Base-by-base conservation (phyloP, 176 grass and related monocot species). In the Carex parvula region DNA sequence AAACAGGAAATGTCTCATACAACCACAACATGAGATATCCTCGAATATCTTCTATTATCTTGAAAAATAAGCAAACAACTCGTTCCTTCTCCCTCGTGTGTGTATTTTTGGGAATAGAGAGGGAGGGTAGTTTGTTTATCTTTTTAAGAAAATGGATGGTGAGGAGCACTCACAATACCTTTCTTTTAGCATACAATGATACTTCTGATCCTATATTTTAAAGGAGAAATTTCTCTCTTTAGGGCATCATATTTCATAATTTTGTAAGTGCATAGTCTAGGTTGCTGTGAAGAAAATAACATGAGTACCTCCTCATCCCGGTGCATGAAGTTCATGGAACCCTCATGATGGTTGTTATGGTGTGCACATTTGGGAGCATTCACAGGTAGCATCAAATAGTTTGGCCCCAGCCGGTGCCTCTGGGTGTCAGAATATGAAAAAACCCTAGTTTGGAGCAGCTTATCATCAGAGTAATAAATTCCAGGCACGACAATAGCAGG, bases 301-400 rank as follows among this genome's bases (percentile, higher is more conserved):
- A 84, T 35, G 4, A 84, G 64, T 86, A 97, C 94, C 94, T 97
- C 94, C 83, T 97, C 94, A 90, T 97, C 91, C 84, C 91, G 89
- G 84, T 93, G 91, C 91, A 93, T 93, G 87, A 97, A 93, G 63
- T 97, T 97, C 94, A 97, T 97, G 67, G 89, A 85, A 52, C 94
- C 94, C 21, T 97, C 94, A 16, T 90, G 86, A 61, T 97, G 94
- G 81, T 97, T 97, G 75, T 97, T 97, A 87, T 94, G 94, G 86
- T 94, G 59, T 82, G 89, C 70, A 90, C 88, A 89, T 90, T 94
- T 97, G 8, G 94, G 91, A 67, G 94, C 91, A 59, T 97, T 97
- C 71, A 87, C 94, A 1, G 94, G 94, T 41, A 97, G 89, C 89
- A 97, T 91, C 91, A 97, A 81, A 78, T 97, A 94, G 74, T 94